phyloP scores from a whole-genome alignment of 2,329 filamentous ascomycete species.

The Passalora sequoiae region DNA sequence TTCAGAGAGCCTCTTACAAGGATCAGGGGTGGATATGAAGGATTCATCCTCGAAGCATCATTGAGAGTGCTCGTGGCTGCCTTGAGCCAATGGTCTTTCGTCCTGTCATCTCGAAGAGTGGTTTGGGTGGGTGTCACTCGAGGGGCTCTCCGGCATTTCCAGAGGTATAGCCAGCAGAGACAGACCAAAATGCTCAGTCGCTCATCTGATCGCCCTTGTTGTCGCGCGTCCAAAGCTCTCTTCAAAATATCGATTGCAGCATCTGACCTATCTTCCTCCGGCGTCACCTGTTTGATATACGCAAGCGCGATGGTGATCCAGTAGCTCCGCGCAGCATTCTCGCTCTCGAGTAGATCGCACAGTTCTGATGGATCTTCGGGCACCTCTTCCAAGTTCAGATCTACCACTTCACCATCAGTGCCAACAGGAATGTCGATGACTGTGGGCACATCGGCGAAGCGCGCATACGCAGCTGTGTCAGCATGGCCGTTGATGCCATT shows the following conservation, averaged over 20 bases:
- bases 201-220: conserved; percentile 64
- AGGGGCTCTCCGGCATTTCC: conserved; percentile 79
- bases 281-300: conserved; percentile 95
- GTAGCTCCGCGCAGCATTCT: conserved; percentile 81
- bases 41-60: conserved; percentile 90
- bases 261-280: conserved; percentile 85
- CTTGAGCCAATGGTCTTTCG: conserved; percentile 89
- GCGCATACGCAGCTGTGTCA: conserved; percentile 36
- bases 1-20: conserved; percentile 85
- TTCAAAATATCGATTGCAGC: conserved; percentile 68
- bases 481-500: conserved; percentile 50
- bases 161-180: conserved; percentile 85
- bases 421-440: conserved; percentile 61
- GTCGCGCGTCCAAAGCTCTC: conserved; percentile 67
- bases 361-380: conserved; percentile 89
- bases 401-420: conserved; percentile 67
- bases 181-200: conserved; percentile 78
- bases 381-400: conserved; percentile 86
- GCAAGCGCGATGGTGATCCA: conserved; percentile 98
- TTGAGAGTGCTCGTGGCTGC: conserved; percentile 87
- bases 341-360: conserved; percentile 90
- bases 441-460: conserved; percentile 59
- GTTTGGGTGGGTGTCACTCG: conserved; percentile 56
- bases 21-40: conserved; percentile 84
- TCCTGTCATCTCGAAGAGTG: conserved; percentile 66